Base-by-base conservation (phyloP, 2,329 filamentous ascomycete genomes). In the Zalaria sp. region DNA sequence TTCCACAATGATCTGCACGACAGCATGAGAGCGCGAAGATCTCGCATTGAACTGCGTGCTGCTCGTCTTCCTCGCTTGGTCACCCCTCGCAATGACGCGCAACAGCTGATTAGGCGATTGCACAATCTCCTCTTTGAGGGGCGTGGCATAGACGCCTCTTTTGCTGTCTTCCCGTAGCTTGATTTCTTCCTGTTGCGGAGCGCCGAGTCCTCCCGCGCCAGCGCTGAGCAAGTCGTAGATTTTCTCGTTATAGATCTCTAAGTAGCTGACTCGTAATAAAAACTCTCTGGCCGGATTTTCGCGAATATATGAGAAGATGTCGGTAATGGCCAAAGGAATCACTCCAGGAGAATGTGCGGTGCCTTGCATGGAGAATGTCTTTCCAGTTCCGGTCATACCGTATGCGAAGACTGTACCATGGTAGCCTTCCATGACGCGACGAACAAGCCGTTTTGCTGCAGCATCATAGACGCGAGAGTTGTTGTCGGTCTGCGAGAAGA, bases 361-460 rank as follows among this genome's bases (percentile, higher is more conserved):
- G 52, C 91, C 91, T 67, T 98, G 91, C 91, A 98, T 98, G 34
- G 89, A 96, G 60, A 96, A 98, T 1, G 91, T 98, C 67, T 98
- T 98, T 51, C 91, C 91, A 0, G 91, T 96, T 47, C 91, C 91
- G 3, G 91, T 98, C 88, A 96, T 96, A 57, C 91, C 91, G 60
- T 98, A 98, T 11, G 89, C 89, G 59, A 98, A 96, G 25, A 98
- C 91, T 1, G 91, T 98, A 45, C 89, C 91, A 56, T 96, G 89
- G 59, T 96, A 98, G 35, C 91, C 91, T 67, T 98, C 91, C 91
- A 98, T 98, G 39, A 98, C 91, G 54, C 91, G 75, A 51, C 91
- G 82, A 37, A 98, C 91, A 40, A 98, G 71, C 47, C 91, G 82
- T 64, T 96, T 96, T 35, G 91, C 91, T 37, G 78, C 84, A 48